Percentiles rank a stretch among this genome's conserved stretches.
These are phyloP conservation scores for Amphibolis antarctica DNA, from an alignment of 106 monocot genomes.

Conservation along the genomic window DNA sequence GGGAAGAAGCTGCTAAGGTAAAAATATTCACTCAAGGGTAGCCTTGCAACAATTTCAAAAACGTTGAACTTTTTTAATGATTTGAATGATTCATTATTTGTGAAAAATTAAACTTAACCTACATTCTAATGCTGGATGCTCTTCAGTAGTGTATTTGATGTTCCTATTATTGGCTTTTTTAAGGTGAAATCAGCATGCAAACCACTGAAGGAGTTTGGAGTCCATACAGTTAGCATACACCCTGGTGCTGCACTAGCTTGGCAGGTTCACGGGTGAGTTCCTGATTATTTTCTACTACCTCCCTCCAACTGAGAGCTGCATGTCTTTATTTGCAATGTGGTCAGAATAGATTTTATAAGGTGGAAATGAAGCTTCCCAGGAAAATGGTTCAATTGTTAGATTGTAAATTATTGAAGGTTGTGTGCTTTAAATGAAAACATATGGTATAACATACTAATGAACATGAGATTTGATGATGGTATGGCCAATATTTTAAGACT, in stretches of 20 bases:
- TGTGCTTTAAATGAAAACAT: no score
- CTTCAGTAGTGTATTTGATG: neutral
- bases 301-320: neutral
- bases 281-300: neutral
- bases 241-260: constrained; percentile 53
- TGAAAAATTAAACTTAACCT: neutral
- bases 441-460: no score
- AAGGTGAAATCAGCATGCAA: constrained; percentile 72
- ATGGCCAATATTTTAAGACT: no score
- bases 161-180: neutral
- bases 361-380: no score
- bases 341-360: neutral
- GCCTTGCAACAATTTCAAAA: no score
- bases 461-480: no score
- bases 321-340: neutral
- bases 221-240: constrained; percentile 89
- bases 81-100: no score
- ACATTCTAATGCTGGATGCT: neutral
- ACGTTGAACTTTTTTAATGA: no score
- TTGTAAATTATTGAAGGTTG: no score
- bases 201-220: constrained; percentile 69
- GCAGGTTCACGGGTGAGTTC: constrained; percentile 64
- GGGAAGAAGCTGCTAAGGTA: constrained; percentile 65
- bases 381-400: no score
- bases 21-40: neutral